Evolutionary conservation across 2,329 filamentous ascomycete genomes (phyloP), one percentile per base, ranked within the genome.

Genomic region (Eurotiales sp.): DNA sequence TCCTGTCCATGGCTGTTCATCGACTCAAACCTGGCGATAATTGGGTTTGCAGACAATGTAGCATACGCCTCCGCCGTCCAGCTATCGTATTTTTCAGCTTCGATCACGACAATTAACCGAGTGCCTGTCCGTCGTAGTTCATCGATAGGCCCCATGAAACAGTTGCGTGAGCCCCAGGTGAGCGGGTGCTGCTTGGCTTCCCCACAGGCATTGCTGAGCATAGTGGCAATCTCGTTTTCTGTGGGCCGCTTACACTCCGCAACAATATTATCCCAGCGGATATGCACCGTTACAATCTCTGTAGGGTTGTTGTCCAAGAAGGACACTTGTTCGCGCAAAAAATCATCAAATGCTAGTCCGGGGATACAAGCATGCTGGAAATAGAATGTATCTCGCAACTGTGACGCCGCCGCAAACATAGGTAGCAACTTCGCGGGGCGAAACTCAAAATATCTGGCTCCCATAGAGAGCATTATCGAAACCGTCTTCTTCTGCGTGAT

Each of bases 381-480:
- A 54, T 77, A 80, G 50, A 72, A 65, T 12, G 67, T 68, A 55
- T 78, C 74, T 1, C 74, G 72, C 5, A 74, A 63, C n/a, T 64
- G 63, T 27, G 59, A 61, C 17, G 64, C 58, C 4, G 55, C 57
- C 36, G 71, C 64, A 51, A 79, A 62, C 51, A 66, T 65, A 1
- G 64, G 61, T 58, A 77, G 74, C 46, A 76, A 71, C 52, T 74
- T 72, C 0, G 76, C 76, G 0, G 77, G 77, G 5, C 77, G 65
- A 57, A 78, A 79, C 61, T 79, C 77, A 48, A 79, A 79, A 62
- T 79, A 79, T 3, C 77, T 59, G 0, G 74, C 74, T 0, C 76
- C 77, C 32, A 78, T 67, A 34, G 62, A 62, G 45, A 80, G 67
- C 41, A 79, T 74, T 6, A 66, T 65, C 8, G 64, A 57, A 0